Conservation (phyloP, 306 rosid genomes). For the Cicer cuneatum region DNA sequence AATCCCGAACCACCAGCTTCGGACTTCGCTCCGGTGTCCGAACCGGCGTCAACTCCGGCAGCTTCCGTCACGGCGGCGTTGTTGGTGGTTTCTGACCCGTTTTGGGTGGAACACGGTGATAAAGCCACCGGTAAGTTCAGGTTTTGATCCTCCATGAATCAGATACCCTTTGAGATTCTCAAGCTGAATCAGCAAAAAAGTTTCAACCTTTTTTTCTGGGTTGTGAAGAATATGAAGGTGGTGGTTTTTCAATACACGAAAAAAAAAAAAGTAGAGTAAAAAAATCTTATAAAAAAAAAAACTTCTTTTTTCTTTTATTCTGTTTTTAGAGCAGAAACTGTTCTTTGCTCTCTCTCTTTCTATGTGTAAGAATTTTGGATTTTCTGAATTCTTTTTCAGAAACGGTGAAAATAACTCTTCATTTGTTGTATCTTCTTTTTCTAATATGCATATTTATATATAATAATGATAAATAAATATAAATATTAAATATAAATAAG, state of each 20-base stretch:
- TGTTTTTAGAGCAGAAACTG: slow-evolving; percentile 25
- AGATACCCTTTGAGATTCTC: slow-evolving; percentile 21
- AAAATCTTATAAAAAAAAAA: neutral
- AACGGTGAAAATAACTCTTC: slow-evolving; percentile 32
- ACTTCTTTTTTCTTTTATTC: slow-evolving; percentile 22
- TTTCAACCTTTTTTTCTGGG: neutral
- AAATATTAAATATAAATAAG: neutral
- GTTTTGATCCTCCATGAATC: slow-evolving; percentile 44
- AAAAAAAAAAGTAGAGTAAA: neutral
- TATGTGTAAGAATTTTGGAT: slow-evolving; percentile 8
- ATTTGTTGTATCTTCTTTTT: neutral
- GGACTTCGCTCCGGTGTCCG: slow-evolving; percentile 9
- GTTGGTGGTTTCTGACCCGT: neutral
- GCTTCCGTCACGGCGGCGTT: neutral
- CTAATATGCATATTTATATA: neutral
- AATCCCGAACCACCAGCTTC: neutral
- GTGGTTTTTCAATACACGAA: slow-evolving; percentile 24
- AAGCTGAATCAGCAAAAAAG: neutral
- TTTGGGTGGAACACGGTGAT: slow-evolving; percentile 25
- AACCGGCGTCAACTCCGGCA: slow-evolving; percentile 17
- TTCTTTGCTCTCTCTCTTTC: neutral
- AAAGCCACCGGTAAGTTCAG: neutral
- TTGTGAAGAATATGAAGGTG: neutral
- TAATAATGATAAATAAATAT: slow-evolving; percentile 9
- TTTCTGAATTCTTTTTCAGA: slow-evolving; percentile 35